Percentiles rank a stretch among this genome's conserved stretches.
These are phyloP conservation scores for Huntiella bhutanensis DNA, from an alignment of 2,329 filamentous ascomycete species.

Conservation along the genomic window DNA sequence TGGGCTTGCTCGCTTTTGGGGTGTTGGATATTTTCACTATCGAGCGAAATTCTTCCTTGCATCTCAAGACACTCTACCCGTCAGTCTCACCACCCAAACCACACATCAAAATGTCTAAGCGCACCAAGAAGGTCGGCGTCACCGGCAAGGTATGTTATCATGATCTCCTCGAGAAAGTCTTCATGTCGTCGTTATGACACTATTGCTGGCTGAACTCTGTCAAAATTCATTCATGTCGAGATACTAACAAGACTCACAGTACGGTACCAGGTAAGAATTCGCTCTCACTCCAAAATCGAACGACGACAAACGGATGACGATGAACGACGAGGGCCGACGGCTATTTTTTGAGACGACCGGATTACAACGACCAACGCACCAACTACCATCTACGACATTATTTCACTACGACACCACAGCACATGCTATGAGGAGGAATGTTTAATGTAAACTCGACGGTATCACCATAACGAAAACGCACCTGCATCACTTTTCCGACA, in stretches of 20 bases:
- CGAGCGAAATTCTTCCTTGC: constrained; percentile 9
- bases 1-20: constrained; percentile 6
- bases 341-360: neutral
- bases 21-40: constrained; percentile 10
- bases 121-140: constrained; percentile 94
- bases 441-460: too few species aligned
- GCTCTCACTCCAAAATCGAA: constrained; percentile 2
- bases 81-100: constrained; percentile 15
- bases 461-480: neutral
- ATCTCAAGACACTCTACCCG: constrained; percentile 14
- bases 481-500: neutral
- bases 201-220: neutral
- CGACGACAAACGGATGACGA: neutral
- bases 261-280: constrained; percentile 69
- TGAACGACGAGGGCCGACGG: neutral
- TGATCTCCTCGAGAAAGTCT: neutral
- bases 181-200: constrained; percentile 1
- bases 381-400: too few species aligned
- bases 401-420: too few species aligned
- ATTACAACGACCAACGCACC: neutral
- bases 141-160: constrained; percentile 37
- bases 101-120: constrained; percentile 67
- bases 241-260: constrained; percentile 34
- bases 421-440: too few species aligned
- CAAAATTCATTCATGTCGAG: neutral